Percentiles rank a stretch among this genome's conserved stretches.
Evolutionary conservation across 2,329 filamentous ascomycete species (phyloP).

Genomic region (Paecilomyces sp.): DNA sequence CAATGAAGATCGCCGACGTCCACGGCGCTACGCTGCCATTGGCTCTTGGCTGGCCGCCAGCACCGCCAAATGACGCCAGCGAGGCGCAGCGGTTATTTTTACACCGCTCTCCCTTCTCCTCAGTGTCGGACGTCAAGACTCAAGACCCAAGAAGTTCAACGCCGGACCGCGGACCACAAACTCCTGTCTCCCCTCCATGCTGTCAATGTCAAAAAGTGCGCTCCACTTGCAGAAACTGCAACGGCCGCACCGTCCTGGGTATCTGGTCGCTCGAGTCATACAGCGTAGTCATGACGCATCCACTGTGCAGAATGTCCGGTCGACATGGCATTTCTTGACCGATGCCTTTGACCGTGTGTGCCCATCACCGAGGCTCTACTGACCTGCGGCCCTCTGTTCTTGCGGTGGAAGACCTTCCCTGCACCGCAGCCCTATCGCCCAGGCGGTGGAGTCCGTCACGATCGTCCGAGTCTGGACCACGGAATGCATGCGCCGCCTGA

Average conservation of each 20-base stretch:
- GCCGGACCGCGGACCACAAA: not conserved
- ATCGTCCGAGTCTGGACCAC: not conserved
- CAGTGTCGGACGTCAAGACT: not conserved
- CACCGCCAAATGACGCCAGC: not conserved
- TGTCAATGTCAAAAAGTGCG: not conserved
- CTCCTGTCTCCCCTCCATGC: not conserved
- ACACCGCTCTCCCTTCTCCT: slow-evolving; percentile 1
- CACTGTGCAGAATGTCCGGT: not conserved
- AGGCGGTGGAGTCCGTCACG: not conserved
- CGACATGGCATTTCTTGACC: not conserved
- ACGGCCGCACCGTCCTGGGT: not conserved
- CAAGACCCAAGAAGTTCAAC: not conserved
- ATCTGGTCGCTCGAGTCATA: not conserved
- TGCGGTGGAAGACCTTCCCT: not conserved
- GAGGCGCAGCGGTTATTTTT: slow-evolving; percentile 3
- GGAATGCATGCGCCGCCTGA: not conserved
- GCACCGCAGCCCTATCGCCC: not conserved
- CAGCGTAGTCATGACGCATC: not conserved
- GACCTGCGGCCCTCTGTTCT: not conserved
- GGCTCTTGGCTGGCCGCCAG: not conserved
- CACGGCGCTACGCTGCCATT: not conserved
- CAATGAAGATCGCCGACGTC: not conserved
- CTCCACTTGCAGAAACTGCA: not conserved
- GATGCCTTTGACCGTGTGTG: not conserved
- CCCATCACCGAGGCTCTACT: not conserved